Evolutionary conservation across 179 eudicot species (phyloP), one percentile per base, ranked within the genome.

Genomic region (Beta corolliflora): DNA sequence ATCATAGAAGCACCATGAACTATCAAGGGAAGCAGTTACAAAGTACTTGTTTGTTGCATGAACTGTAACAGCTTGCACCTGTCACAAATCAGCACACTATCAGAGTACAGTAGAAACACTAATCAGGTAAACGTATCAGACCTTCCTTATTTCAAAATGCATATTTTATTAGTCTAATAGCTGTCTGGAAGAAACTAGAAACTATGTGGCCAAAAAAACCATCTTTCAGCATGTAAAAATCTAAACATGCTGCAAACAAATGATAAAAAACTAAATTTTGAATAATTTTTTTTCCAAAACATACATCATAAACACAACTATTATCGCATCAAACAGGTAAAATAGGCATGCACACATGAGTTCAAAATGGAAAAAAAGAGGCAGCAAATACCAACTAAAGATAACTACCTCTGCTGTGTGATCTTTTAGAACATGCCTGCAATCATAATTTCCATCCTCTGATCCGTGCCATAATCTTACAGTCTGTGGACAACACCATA

Each of bases 11-110:
- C 98, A 96, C 99, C 99, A 96, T 21, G 98, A 85, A 75, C 81
- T 92, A 84, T 96, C 99, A 80, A 94, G 97, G 48, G 99, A 96
- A 81, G 97, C 99, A 19, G 93, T 84, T 70, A 92, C 98, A 71
- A 94, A 90, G 82, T 92, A 96, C 72, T 91, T 92, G 77, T 91
- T 91, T 81, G 98, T 96, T 78, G 98, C 93, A 82, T 96, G 98
- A 79, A 96, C 79, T 1, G 99, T 91, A 79, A 96, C 98, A 29
- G 98, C 97, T 91, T 90, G 97, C 74, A 96, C 99, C 99, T 96
- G 92, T 75, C 78, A 81, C 69, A 72, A 29, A 71, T 76, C 11
- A 79, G 71, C 23, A 36, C 21, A 12, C 68, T 61, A 25, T 48
- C 44, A 63, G 25, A 6, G 19, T 15, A 19, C 58, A 55, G 66